Percentiles rank a stretch among this genome's conserved stretches.
phyloP scores from a whole-genome alignment of 495 filamentous ascomycete species.

The Penicillium pancosmium region DNA sequence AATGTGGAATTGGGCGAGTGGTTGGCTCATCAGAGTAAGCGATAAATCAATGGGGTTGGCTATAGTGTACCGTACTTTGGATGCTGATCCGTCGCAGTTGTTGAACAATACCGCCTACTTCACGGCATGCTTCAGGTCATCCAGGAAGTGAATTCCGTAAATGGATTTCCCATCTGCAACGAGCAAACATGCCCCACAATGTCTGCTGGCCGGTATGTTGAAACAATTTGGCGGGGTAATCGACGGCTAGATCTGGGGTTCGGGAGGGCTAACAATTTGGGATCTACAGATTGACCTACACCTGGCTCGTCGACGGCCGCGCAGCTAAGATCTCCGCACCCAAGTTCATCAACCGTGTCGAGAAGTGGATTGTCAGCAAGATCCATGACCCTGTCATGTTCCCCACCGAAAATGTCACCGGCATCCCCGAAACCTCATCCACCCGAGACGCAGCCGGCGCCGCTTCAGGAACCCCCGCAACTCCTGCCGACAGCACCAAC shows the following conservation, averaged over 20 bases:
- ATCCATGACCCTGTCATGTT: constrained; percentile 85
- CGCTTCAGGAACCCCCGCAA: constrained; percentile 53
- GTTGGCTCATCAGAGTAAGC: constrained; percentile 89
- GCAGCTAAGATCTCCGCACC: constrained; percentile 70
- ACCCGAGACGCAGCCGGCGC: constrained; percentile 62
- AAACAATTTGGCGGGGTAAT: constrained; percentile 12
- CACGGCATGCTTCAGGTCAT: constrained; percentile 83
- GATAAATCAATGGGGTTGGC: neutral
- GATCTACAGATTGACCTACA: constrained; percentile 75
- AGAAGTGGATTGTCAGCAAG: constrained; percentile 92
- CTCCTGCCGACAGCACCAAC: constrained; percentile 48
- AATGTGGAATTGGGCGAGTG: constrained; percentile 90
- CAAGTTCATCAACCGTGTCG: constrained; percentile 89
- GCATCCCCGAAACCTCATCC: constrained; percentile 57
- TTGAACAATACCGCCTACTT: constrained; percentile 86
- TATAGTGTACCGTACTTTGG: neutral
- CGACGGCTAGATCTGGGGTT: constrained; percentile 7
- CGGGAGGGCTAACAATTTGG: constrained; percentile 12
- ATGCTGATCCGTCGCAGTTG: constrained; percentile 57
- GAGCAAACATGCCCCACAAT: constrained; percentile 81
- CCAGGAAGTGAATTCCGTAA: constrained; percentile 73
- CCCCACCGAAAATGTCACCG: constrained; percentile 71
- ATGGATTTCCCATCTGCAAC: constrained; percentile 77
- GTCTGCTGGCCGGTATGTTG: constrained; percentile 84
- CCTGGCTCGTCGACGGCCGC: constrained; percentile 67